phyloP scores from a whole-genome alignment of 2,329 filamentous ascomycete species.

The Fusarium fujikuroi region DNA sequence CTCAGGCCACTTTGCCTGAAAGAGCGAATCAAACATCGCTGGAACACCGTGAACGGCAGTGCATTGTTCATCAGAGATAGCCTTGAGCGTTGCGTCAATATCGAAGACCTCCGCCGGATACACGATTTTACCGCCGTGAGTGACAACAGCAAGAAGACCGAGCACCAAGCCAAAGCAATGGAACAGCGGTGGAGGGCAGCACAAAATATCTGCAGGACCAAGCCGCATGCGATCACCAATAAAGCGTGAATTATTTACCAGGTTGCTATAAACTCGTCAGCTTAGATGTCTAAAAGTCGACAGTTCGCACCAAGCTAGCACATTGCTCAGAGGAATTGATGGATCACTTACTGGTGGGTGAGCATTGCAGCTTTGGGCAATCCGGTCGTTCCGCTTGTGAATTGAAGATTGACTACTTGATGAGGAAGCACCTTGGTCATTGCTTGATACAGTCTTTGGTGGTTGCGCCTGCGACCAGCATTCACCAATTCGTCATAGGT shows the following conservation, averaged over 20 bases:
- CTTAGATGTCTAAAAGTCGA: not conserved
- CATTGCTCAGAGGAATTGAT: not conserved
- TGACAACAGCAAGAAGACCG: conserved; percentile 76
- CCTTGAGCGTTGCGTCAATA: conserved; percentile 70
- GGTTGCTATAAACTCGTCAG: conserved; percentile 55
- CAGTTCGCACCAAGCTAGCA: not conserved
- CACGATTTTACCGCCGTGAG: conserved; percentile 80
- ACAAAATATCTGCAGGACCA: conserved; percentile 73
- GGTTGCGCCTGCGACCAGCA: conserved; percentile 60
- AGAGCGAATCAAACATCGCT: conserved; percentile 81
- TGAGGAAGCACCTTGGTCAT: conserved; percentile 68
- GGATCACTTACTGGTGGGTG: conserved; percentile 68
- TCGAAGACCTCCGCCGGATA: conserved; percentile 82
- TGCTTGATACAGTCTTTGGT: conserved; percentile 62
- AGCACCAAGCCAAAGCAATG: conserved; percentile 87
- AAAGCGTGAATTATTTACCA: conserved; percentile 74
- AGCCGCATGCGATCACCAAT: conserved; percentile 80
- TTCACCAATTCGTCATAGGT: conserved; percentile 70
- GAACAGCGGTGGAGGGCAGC: conserved; percentile 85
- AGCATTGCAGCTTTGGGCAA: conserved; percentile 80
- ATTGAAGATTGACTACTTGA: conserved; percentile 79
- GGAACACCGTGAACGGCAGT: conserved; percentile 85
- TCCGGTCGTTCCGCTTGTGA: conserved; percentile 80
- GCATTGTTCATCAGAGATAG: conserved; percentile 73
- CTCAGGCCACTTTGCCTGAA: conserved; percentile 57